phyloP scores from a whole-genome alignment of 2,329 filamentous ascomycete species.

The Onygenales sp. region DNA sequence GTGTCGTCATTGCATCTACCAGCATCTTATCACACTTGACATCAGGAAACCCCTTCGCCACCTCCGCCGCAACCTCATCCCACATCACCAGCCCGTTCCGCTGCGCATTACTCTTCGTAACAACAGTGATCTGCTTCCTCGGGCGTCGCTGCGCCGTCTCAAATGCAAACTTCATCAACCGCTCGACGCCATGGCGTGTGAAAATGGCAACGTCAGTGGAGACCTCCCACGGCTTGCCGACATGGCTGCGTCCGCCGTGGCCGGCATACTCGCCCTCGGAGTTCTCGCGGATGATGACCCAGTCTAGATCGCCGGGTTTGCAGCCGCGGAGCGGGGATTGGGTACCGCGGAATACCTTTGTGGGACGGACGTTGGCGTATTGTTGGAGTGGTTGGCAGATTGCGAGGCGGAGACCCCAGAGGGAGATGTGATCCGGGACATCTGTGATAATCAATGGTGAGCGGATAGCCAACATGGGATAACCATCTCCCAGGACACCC shows the following conservation, averaged over 20 bases:
- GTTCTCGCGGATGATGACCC: slow-evolving; percentile 48
- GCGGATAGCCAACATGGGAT: background rate
- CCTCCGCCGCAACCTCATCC: slow-evolving; percentile 42
- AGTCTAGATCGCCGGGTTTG: slow-evolving; percentile 42
- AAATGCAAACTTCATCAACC: slow-evolving; percentile 46
- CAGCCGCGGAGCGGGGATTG: slow-evolving; percentile 41
- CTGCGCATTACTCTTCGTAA: slow-evolving; percentile 48
- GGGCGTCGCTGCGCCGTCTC: slow-evolving; percentile 40
- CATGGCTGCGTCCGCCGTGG: slow-evolving; percentile 44
- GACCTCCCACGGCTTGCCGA: slow-evolving; percentile 42
- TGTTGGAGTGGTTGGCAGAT: slow-evolving; percentile 48
- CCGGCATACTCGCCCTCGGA: slow-evolving; percentile 48
- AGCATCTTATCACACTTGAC: slow-evolving; percentile 47
- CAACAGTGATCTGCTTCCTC: slow-evolving; percentile 42
- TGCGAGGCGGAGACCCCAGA: slow-evolving; percentile 47
- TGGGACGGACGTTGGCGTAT: slow-evolving; percentile 49
- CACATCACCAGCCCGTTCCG: slow-evolving; percentile 48
- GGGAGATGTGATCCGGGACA: slow-evolving; percentile 48
- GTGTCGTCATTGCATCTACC: slow-evolving; percentile 48
- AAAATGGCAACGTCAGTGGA: slow-evolving; percentile 47
- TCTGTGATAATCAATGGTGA: slow-evolving; percentile 21
- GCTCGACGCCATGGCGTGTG: slow-evolving; percentile 42
- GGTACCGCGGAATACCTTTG: slow-evolving; percentile 43
- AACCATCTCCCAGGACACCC: background rate
- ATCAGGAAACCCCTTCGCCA: slow-evolving; percentile 41